Evolutionary conservation across 495 filamentous ascomycete genomes (phyloP).

Genomic region (Rostrohypoxylon terebratum): DNA sequence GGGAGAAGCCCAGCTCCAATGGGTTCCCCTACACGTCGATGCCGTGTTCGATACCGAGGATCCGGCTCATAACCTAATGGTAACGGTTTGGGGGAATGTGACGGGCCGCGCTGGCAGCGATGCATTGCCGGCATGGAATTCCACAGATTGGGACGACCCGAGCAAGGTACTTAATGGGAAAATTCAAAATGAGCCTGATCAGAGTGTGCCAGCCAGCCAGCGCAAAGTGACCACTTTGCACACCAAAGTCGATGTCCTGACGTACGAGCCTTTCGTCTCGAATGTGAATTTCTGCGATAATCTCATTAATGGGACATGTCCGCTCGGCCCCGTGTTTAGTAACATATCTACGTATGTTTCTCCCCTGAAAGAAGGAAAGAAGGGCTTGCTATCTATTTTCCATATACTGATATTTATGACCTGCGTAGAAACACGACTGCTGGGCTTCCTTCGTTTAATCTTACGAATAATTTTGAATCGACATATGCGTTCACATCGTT

Average conservation of each 20-base stretch:
- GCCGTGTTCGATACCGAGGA: conserved; percentile 75
- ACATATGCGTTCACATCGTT: conserved; percentile 88
- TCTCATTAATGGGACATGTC: conserved; percentile 73
- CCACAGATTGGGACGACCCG: conserved; percentile 65
- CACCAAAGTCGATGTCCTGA: conserved; percentile 75
- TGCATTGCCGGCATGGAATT: conserved; percentile 66
- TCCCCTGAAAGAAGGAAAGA: conserved; percentile 1
- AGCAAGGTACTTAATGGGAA: conserved; percentile 74
- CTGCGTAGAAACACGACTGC: conserved; percentile 45
- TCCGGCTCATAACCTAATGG: conserved; percentile 72
- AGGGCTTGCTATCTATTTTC: not conserved
- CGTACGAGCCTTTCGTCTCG: conserved; percentile 72
- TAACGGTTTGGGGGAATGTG: conserved; percentile 93
- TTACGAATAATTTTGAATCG: conserved; percentile 80
- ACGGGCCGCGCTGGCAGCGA: conserved; percentile 66
- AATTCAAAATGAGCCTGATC: conserved; percentile 71
- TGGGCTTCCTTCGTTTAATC: conserved; percentile 76
- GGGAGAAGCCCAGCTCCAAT: conserved; percentile 72
- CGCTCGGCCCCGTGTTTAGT: conserved; percentile 79
- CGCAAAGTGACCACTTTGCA: conserved; percentile 77
- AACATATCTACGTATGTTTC: conserved; percentile 65
- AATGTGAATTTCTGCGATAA: conserved; percentile 71
- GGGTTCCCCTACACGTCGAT: conserved; percentile 76
- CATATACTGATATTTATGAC: conserved; percentile 23
- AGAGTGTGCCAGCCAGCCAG: conserved; percentile 52